phyloP scores from a whole-genome alignment of 345 rosid species.

The Citrus reticulata region DNA sequence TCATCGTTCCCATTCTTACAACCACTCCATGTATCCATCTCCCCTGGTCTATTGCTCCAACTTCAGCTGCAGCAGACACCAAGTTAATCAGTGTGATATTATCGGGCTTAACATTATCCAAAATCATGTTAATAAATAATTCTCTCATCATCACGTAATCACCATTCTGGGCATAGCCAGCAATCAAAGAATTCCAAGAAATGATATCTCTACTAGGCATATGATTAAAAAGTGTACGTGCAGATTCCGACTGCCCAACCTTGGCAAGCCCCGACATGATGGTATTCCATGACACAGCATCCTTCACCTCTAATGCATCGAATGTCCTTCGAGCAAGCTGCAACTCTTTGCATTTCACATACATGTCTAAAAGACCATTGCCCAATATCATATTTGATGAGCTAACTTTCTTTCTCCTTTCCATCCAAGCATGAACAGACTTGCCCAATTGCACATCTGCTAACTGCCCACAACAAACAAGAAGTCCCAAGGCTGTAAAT shows the following conservation, averaged over 20 bases:
- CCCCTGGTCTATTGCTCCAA: conserved; percentile 38
- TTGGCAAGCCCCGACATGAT: conserved; percentile 51
- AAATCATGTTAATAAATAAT: conserved; percentile 34
- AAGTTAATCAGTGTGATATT: conserved; percentile 40
- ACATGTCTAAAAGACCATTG: conserved; percentile 47
- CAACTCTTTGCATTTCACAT: conserved; percentile 39
- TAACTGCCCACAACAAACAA: conserved; percentile 50
- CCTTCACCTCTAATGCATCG: conserved; percentile 31
- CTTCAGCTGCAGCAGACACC: conserved; percentile 38
- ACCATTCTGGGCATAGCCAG: conserved; percentile 42
- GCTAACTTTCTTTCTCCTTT: conserved; percentile 27
- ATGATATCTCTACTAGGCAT: conserved; percentile 46
- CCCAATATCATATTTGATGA: conserved; percentile 48
- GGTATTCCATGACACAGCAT: conserved; percentile 46
- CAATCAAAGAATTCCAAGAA: conserved; percentile 51
- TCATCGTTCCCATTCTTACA: conserved; percentile 21
- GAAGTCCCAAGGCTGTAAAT: conserved; percentile 37
- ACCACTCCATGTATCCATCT: conserved; percentile 48
- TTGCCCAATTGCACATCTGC: conserved; percentile 40
- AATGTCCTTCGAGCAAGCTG: conserved; percentile 36
- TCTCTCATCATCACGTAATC: conserved; percentile 27
- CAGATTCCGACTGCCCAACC: conserved; percentile 38
- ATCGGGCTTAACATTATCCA: conserved; percentile 41
- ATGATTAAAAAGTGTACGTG: conserved; percentile 32
- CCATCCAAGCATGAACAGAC: conserved; percentile 46